Conservation (phyloP, 495 filamentous ascomycete species). For the Aeminium ludgeri region DNA sequence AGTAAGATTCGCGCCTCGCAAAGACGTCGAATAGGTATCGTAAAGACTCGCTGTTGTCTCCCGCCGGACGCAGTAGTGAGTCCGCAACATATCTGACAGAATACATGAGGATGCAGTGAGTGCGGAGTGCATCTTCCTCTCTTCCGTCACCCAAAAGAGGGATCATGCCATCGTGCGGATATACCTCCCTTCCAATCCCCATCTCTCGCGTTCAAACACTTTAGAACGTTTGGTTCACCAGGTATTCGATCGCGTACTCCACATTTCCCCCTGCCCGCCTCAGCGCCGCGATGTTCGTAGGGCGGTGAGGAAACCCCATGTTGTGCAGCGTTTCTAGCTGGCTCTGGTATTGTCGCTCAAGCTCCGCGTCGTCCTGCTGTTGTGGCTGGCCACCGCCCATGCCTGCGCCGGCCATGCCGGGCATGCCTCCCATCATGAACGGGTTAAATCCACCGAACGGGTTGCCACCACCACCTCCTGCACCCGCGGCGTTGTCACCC, state of each 20-base stretch:
- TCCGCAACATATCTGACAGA: too few species aligned
- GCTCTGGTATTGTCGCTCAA: conserved; percentile 80
- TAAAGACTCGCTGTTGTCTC: too few species aligned
- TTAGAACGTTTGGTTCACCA: conserved; percentile 28
- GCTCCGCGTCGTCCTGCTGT: conserved; percentile 62
- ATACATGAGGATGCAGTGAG: too few species aligned
- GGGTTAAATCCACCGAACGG: conserved; percentile 8
- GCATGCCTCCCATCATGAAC: conserved; percentile 5
- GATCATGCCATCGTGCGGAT: too few species aligned
- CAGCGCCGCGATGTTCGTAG: conserved; percentile 76
- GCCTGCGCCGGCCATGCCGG: conserved; percentile 3
- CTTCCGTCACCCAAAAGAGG: too few species aligned
- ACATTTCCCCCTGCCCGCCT: conserved; percentile 84
- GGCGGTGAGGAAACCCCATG: conserved; percentile 98
- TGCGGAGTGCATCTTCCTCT: too few species aligned
- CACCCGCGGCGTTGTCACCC: conserved; percentile 17
- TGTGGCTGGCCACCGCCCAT: conserved; percentile 5
- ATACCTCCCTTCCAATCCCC: too few species aligned
- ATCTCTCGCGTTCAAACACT: too few species aligned
- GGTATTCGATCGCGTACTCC: conserved; percentile 79
- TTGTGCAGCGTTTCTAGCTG: conserved; percentile 91
- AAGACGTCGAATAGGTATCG: too few species aligned
- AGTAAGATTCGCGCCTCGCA: too few species aligned
- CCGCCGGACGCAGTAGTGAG: too few species aligned
- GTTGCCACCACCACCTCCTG: conserved; percentile 16